Conservation (phyloP, 139 green algal genomes). For the Chlamydomonas schloesseri region DNA sequence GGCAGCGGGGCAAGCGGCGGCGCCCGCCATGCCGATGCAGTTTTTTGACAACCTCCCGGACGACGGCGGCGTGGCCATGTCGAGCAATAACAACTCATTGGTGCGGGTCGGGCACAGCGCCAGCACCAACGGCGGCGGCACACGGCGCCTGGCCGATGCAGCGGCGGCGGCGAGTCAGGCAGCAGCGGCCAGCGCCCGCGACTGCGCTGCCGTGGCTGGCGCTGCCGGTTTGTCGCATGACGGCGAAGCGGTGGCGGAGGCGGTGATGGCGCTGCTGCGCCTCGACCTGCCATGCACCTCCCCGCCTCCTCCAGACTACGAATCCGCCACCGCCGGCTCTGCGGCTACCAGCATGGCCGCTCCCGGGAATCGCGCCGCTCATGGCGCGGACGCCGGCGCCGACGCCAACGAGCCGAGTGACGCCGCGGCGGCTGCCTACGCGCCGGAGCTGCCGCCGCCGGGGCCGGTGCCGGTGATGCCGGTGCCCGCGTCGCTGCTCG, state of each 20-base stretch:
- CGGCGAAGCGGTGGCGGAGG: neutral
- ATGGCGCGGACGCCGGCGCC: neutral
- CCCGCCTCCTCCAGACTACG: conserved; percentile 2
- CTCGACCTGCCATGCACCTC: conserved; percentile 5
- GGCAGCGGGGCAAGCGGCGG: too few relatives aligned
- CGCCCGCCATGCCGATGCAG: too few relatives aligned
- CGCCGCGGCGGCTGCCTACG: neutral
- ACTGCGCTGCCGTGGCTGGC: neutral
- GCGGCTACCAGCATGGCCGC: too few relatives aligned
- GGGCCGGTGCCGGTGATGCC: neutral
- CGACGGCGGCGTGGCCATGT: too few relatives aligned
- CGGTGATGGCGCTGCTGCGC: conserved; percentile 24
- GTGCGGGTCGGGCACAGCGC: too few relatives aligned
- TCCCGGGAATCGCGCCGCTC: too few relatives aligned
- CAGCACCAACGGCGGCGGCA: too few relatives aligned
- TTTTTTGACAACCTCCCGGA: too few relatives aligned
- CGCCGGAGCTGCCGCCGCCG: neutral
- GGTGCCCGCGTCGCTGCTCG: neutral
- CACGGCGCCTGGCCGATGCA: too few relatives aligned
- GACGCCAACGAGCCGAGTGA: neutral
- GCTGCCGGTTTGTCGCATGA: neutral
- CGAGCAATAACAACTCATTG: too few relatives aligned
- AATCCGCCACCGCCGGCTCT: neutral
- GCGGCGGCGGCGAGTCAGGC: too few relatives aligned
- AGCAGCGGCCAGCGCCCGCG: neutral